Conservation (phyloP, 495 filamentous ascomycete genomes). For the Aspergillus biplanus region DNA sequence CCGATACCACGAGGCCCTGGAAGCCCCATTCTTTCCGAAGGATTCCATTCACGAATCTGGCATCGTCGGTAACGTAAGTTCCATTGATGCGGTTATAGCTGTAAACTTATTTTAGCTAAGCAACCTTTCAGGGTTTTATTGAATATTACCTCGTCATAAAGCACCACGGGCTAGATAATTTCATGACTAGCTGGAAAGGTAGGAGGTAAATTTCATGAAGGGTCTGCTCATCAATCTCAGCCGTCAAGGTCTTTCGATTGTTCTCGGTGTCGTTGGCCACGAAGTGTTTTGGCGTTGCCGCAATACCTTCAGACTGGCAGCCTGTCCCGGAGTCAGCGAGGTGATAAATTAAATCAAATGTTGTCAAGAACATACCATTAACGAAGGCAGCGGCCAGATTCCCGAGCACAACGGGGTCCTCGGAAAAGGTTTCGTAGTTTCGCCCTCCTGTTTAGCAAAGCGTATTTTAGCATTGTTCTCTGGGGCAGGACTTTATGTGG, state of each 20-base stretch:
- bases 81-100: neutral
- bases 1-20: neutral
- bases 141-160: neutral
- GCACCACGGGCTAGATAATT: neutral
- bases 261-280: neutral
- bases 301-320: slow-evolving; percentile 1
- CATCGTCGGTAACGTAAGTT: neutral
- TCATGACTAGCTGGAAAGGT: neutral
- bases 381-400: neutral
- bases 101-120: neutral
- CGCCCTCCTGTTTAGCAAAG: neutral
- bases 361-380: neutral
- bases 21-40: neutral
- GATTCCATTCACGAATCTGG: neutral
- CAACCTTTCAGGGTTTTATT: too few relatives aligned
- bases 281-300: neutral
- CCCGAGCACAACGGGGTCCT: neutral
- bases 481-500: too few relatives aligned
- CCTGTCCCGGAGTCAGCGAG: neutral
- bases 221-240: neutral
- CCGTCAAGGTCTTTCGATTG: neutral
- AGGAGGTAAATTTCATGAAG: neutral
- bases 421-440: neutral
- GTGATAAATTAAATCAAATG: neutral
- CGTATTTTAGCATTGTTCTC: neutral